These are phyloP conservation scores for Cordyceps cicadae DNA, from an alignment of 2,329 filamentous ascomycete genomes.

Conservation along the genomic window DNA sequence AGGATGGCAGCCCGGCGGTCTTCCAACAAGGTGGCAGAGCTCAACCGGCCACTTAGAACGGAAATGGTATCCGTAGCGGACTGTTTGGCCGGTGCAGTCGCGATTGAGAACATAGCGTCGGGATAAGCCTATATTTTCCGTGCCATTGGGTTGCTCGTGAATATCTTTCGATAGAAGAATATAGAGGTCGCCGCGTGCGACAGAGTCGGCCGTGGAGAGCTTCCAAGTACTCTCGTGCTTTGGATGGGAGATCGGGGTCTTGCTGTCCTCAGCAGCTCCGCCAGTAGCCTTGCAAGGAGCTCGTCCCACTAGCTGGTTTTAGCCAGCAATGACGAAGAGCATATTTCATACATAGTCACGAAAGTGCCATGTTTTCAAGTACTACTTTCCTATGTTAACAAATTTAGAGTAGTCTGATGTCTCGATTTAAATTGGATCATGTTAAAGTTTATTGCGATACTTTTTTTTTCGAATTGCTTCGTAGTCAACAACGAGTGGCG, in stretches of 20 bases:
- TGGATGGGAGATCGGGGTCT: neutral
- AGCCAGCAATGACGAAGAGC: neutral
- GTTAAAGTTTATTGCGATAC: neutral
- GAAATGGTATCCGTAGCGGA: constrained; percentile 92
- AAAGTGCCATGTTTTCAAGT: no score
- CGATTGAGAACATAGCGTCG: constrained; percentile 52
- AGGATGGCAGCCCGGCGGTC: constrained; percentile 90
- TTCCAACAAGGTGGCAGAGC: constrained; percentile 84
- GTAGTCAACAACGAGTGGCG: no score
- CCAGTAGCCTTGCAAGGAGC: neutral
- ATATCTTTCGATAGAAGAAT: neutral
- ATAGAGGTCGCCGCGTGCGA: neutral
- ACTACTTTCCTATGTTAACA: neutral
- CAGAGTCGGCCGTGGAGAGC: neutral
- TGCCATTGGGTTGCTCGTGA: constrained; percentile 4
- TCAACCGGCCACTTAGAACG: constrained; percentile 76
- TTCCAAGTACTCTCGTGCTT: neutral
- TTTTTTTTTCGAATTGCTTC: neutral
- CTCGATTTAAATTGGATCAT: no score
- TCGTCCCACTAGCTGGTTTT: neutral
- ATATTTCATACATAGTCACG: neutral
- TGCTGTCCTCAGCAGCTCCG: constrained; percentile 6
- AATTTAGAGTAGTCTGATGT: neutral
- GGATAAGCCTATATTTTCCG: neutral
- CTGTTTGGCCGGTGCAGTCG: constrained; percentile 81